phyloP scores from a whole-genome alignment of 305 asterid genomes.

The Solanum hybrid region DNA sequence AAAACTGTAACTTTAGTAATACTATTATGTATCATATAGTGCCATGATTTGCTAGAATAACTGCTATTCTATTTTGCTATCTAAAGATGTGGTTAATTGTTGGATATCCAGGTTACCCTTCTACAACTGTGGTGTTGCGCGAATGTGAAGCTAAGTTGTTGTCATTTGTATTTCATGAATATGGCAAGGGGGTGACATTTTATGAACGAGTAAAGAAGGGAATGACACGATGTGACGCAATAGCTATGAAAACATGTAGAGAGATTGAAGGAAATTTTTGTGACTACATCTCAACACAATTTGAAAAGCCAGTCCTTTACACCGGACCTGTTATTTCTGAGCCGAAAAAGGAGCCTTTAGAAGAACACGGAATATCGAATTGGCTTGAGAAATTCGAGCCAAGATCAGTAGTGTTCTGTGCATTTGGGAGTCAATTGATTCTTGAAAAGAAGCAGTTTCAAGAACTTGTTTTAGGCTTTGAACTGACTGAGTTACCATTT shows the following conservation, averaged over 20 bases:
- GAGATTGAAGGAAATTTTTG: conserved; percentile 28
- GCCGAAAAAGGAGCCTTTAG: no score
- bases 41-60: no score
- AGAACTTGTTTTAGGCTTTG: conserved; percentile 36
- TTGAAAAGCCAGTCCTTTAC: conserved; percentile 10
- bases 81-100: no score
- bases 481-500: no score
- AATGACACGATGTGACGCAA: conserved; percentile 16
- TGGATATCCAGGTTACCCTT: conserved; percentile 9
- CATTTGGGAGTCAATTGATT: no score
- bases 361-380: no score
- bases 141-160: conserved; percentile 10
- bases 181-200: conserved; percentile 8
- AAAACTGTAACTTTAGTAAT: no score
- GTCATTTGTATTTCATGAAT: neutral
- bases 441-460: conserved; percentile 30
- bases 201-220: conserved; percentile 5
- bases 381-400: no score
- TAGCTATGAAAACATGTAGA: conserved; percentile 19
- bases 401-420: no score
- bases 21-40: no score
- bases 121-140: conserved; percentile 6
- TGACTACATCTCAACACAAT: conserved; percentile 11
- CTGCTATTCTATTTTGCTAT: neutral
- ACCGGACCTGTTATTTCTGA: conserved; percentile 14